Evolutionary conservation across 2,329 filamentous ascomycete species (phyloP).

Genomic region (Samsoniella hepiali): DNA sequence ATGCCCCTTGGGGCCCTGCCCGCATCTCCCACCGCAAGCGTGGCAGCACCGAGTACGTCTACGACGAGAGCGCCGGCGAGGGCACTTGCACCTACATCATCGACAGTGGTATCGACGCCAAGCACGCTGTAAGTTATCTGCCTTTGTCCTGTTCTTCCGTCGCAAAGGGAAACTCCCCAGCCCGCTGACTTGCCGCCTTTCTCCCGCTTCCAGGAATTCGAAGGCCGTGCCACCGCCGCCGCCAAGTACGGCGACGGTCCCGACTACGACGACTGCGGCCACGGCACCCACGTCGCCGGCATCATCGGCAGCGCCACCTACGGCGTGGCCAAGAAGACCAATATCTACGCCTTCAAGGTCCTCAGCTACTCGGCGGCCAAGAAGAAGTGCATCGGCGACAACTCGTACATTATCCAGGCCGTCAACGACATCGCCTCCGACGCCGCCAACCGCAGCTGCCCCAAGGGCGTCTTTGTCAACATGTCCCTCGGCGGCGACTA

Average conservation of each 20-base stretch:
- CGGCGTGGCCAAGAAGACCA: slow-evolving; percentile 54
- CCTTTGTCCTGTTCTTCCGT: background rate
- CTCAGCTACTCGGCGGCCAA: slow-evolving; percentile 30
- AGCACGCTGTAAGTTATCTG: slow-evolving; percentile 29
- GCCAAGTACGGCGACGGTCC: slow-evolving; percentile 41
- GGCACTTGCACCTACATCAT: slow-evolving; percentile 40
- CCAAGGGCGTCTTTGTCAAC: slow-evolving; percentile 43
- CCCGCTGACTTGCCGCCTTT: too few relatives aligned
- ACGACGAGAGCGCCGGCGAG: slow-evolving; percentile 32
- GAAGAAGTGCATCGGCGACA: slow-evolving; percentile 24
- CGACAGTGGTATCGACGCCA: slow-evolving; percentile 36
- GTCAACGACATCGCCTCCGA: slow-evolving; percentile 47
- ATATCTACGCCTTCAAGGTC: slow-evolving; percentile 52
- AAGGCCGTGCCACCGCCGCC: slow-evolving; percentile 44
- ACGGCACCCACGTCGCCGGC: slow-evolving; percentile 56
- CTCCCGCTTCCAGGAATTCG: slow-evolving; percentile 35
- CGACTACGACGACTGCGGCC: slow-evolving; percentile 50
- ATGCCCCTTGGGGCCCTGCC: slow-evolving; percentile 34
- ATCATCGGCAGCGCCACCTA: slow-evolving; percentile 54
- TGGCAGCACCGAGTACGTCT: slow-evolving; percentile 27
- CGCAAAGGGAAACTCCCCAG: too few relatives aligned
- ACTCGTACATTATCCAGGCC: slow-evolving; percentile 43
- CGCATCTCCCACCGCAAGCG: slow-evolving; percentile 31
- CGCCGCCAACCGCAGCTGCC: slow-evolving; percentile 32
- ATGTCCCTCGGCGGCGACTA: slow-evolving; percentile 52